Evolutionary conservation across 2,329 filamentous ascomycete species (phyloP).

Genomic region (Fonsecaea pugnacius): DNA sequence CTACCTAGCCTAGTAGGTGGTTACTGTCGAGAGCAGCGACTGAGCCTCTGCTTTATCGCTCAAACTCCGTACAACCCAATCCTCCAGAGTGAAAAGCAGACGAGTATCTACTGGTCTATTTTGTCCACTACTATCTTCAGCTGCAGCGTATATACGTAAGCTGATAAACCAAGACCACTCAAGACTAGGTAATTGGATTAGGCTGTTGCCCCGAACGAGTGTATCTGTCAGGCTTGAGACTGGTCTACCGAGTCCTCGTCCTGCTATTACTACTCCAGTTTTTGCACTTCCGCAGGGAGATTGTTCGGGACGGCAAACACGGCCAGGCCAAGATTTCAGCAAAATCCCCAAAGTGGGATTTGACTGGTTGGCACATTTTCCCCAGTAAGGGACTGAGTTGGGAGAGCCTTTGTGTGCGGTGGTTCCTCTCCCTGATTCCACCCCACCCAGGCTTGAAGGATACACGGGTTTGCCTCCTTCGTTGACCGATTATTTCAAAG

Average conservation of each 20-base stretch:
- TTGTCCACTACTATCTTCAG: neutral
- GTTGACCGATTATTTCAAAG: neutral
- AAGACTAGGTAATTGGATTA: conserved; percentile 4
- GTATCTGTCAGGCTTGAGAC: neutral
- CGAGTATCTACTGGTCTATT: neutral
- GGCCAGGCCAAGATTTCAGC: conserved; percentile 1
- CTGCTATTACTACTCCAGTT: neutral
- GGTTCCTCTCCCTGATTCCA: neutral
- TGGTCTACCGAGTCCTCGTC: neutral
- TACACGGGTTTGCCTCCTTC: neutral
- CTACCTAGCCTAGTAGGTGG: neutral
- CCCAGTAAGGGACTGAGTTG: neutral
- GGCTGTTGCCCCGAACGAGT: neutral
- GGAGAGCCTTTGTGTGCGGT: neutral
- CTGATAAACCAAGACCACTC: neutral
- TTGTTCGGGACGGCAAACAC: neutral
- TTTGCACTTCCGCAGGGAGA: neutral
- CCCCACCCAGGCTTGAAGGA: neutral
- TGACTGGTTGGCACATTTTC: neutral
- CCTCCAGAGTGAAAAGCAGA: neutral
- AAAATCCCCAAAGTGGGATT: neutral
- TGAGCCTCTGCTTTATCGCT: neutral
- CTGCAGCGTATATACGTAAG: neutral
- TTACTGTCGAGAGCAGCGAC: neutral
- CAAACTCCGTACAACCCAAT: neutral